Conservation (phyloP, 305 asterid genomes). For the Solanum hybrid region DNA sequence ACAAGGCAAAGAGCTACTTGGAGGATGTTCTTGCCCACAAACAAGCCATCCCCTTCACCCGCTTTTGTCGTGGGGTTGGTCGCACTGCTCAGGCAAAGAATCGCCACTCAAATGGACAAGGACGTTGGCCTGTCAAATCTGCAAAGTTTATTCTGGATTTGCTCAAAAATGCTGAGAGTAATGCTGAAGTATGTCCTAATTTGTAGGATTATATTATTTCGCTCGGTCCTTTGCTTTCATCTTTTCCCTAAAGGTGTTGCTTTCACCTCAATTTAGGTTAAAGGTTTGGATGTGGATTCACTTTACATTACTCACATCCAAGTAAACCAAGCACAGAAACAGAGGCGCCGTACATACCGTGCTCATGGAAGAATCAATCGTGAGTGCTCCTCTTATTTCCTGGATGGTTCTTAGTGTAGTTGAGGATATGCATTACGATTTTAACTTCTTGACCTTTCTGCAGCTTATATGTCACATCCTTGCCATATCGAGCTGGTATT, state of each 20-base stretch:
- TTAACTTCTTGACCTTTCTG: not conserved
- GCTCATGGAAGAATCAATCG: conserved; percentile 71
- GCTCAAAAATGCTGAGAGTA: conserved; percentile 64
- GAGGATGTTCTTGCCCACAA: conserved; percentile 65
- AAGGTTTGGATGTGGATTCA: conserved; percentile 66
- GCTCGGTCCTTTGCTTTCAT: not conserved
- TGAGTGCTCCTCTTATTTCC: conserved; percentile 8
- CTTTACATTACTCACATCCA: conserved; percentile 61
- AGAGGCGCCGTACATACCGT: conserved; percentile 65
- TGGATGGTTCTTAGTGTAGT: not conserved
- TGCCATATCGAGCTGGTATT: conserved; percentile 59
- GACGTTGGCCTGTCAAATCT: conserved; percentile 64
- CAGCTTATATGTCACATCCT: conserved; percentile 68
- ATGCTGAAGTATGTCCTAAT: conserved; percentile 41
- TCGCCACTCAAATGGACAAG: conserved; percentile 66
- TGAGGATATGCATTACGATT: not conserved
- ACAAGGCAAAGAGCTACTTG: conserved; percentile 56
- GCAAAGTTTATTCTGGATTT: conserved; percentile 53
- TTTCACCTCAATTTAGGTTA: conserved; percentile 26
- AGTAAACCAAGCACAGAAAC: conserved; percentile 66
- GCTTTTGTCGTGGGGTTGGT: conserved; percentile 61
- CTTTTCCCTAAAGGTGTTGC: not conserved
- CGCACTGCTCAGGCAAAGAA: conserved; percentile 64
- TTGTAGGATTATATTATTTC: not conserved
- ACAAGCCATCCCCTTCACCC: conserved; percentile 67